Base-by-base conservation (phyloP, 768 basidiomycete genomes). In the Tricholoma sp. region DNA sequence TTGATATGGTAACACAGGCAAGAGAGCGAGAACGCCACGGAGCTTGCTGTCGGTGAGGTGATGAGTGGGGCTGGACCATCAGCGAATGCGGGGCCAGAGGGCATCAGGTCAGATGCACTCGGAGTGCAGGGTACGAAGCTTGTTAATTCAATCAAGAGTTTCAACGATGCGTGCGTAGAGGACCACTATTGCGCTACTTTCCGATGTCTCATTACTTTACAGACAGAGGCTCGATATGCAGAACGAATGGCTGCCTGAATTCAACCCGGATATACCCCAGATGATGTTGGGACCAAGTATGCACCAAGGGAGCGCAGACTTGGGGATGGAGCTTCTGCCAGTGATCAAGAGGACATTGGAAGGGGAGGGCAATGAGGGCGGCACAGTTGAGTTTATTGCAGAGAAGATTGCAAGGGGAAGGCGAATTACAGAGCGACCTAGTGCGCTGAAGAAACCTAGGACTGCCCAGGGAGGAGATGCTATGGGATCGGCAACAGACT, bases 11-110 rank as follows among this genome's bases (percentile, higher is more conserved):
- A 6, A 49, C n/a, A n/a, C 57, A 90, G 88, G 68, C 88, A 91
- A 66, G 90, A 89, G 66, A 79, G 89, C 0, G 90, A 92, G 73
- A 86, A 83, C 57, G 86, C 82, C 2, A 82, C 89, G 2, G 90
- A 92, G 66, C 75, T 92, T 12, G 71, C 74, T 34, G 62, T 69
- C 6, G 73, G 74, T 51, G 74, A 66, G 42, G 57, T 61, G 29
- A 51, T 61, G 13, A 55, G 61, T 42, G 66, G 64, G 24, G 68
- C 70, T 34, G 64, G 62, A 9, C 62, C 67, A 13, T 66, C 59
- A 37, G 63, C 62, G 15, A 24, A 61, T 7, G 68, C 74, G 7
- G 51, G 51, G 33, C 32, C 13, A 9, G 51, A 37, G 32, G n/a
- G 1, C 12, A 20, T 44, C 8, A 44, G 18, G 20, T 17, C 39